A percentile compares a stretch with the other conserved stretches of the same genome.
phyloP scores from a whole-genome alignment of 163 green algal genomes.

The Scenedesmus sp. region DNA sequence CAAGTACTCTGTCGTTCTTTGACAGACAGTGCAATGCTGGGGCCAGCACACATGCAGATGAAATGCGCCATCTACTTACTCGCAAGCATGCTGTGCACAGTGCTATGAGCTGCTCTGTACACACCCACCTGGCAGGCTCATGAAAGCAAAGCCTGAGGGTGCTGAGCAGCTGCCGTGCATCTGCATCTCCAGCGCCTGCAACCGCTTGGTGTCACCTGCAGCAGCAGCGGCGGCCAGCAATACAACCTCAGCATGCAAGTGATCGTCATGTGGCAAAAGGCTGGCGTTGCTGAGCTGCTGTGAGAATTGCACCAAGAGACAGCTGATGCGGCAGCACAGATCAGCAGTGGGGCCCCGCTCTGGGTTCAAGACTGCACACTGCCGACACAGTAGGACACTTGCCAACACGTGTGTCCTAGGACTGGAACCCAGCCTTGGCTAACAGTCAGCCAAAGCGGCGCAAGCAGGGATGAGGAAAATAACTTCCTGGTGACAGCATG shows the following conservation, averaged over 20 bases:
- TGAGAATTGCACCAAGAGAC: neutral
- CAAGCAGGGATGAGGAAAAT: too few relatives aligned
- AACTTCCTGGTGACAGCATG: neutral
- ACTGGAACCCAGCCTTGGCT: too few relatives aligned
- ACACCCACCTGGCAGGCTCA: constrained; percentile 55
- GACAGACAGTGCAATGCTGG: too few relatives aligned
- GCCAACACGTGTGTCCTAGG: too few relatives aligned
- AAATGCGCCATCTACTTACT: neutral
- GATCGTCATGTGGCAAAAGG: neutral
- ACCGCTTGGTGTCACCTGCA: constrained; percentile 65
- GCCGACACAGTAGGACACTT: neutral
- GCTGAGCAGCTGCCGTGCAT: constrained; percentile 66
- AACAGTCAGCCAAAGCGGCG: too few relatives aligned
- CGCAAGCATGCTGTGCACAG: neutral
- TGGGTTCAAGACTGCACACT: neutral
- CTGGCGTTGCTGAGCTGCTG: neutral
- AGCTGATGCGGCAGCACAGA: neutral
- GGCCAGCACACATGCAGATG: too few relatives aligned
- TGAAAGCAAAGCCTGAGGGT: constrained; percentile 59
- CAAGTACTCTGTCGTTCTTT: too few relatives aligned
- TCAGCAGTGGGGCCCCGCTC: too few relatives aligned
- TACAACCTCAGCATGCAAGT: neutral
- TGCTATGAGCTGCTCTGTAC: neutral
- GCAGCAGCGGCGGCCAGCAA: too few relatives aligned
- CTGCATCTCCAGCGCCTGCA: constrained; percentile 66